Evolutionary conservation across 305 asterid species (phyloP).

Genomic region (Rubia balearica): DNA sequence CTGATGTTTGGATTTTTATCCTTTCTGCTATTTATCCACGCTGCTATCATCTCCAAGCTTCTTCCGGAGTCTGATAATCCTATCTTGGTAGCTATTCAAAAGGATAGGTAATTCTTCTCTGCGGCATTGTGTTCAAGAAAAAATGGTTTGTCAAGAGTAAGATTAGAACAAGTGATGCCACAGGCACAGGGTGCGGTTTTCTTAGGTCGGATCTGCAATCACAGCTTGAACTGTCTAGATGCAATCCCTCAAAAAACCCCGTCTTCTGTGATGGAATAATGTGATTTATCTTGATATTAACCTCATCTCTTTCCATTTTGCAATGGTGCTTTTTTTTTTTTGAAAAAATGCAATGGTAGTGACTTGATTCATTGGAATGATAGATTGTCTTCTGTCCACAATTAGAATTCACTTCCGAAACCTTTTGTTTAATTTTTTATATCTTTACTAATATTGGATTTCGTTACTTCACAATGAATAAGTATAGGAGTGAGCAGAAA

Average conservation of each 20-base stretch:
- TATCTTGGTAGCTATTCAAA: constrained; percentile 21
- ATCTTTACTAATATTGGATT: neutral
- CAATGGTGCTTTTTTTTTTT: too few relatives aligned
- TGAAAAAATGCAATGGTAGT: too few relatives aligned
- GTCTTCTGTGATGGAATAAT: neutral
- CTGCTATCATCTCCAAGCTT: constrained; percentile 21
- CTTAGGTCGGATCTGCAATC: neutral
- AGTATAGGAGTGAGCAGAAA: neutral
- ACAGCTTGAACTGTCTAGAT: neutral
- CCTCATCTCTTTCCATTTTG: neutral
- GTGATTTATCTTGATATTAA: neutral
- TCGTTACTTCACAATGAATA: neutral
- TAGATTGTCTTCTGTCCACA: neutral
- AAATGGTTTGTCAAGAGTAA: neutral
- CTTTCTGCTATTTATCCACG: constrained; percentile 20
- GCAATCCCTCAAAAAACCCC: neutral
- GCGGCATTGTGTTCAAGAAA: too few relatives aligned
- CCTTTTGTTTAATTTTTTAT: too few relatives aligned
- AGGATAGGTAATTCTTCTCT: constrained; percentile 16
- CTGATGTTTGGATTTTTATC: constrained; percentile 19
- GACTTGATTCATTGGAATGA: neutral
- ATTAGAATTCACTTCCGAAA: too few relatives aligned
- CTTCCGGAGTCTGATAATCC: constrained; percentile 20
- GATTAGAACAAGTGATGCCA: neutral
- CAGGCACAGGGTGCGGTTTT: neutral